Evolutionary conservation across 2,329 filamentous ascomycete genomes (phyloP), one percentile per base, ranked within the genome.

Genomic region (Exophiala phaeomuriformis): DNA sequence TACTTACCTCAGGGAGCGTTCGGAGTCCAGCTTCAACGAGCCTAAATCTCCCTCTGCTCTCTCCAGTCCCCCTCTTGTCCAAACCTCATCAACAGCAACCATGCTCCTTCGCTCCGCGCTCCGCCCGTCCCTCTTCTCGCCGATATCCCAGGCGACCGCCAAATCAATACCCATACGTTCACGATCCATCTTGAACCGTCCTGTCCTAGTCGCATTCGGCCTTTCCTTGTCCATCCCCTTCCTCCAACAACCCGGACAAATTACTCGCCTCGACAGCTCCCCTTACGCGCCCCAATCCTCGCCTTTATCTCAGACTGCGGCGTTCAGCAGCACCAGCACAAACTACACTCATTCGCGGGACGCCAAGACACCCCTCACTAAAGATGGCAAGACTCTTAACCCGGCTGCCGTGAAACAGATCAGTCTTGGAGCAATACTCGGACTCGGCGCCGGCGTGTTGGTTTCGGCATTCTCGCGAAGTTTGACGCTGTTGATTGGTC

Each of bases 341-440:
- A 40, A 57, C 2, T 63, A 57, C 51, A 56, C 49, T 5, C 55
- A 61, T 31, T 57, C 58, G 5, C 57, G 59, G 27, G 56, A 60
- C 39, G 58, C 61, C 10, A 60, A 61, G 36, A 57, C 49, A 12
- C 59, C 61, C 1, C 50, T 62, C 19, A 56, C 57, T 35, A 60
- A 56, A 49, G 60, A 61, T 47, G 57, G 55, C 10, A 58, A 50
- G 40, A 61, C 52, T 5, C 47, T 62, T 49, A 64, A 62, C 36
- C 61, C 59, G 4, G 55, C 56, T 4, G 61, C 66, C 35, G 71
- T 74, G 63, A 69, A 69, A 10, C 72, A 75, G 61, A 65, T 75
- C 43, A 74, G 71, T 58, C 43, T 75, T 51, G 73, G 73, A 1
- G 73, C 72, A 55, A 69, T 75, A 5, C 57, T 75, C 43, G 73